Percentiles rank a stretch among this genome's conserved stretches.
Evolutionary conservation across 495 filamentous ascomycete species (phyloP).

Genomic region (Annulohypoxylon bovei): DNA sequence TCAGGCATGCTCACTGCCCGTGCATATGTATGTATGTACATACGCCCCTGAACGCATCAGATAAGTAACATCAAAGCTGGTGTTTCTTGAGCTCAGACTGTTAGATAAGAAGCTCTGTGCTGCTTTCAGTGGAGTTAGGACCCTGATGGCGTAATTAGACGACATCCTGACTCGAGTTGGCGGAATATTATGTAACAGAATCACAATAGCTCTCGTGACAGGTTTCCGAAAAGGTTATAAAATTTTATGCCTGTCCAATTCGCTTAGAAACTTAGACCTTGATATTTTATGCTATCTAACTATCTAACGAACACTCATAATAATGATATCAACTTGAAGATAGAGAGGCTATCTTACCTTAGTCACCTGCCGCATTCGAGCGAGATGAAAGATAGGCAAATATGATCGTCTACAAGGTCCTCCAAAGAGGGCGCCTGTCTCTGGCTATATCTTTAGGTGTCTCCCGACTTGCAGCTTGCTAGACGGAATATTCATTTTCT

Average conservation of each 20-base stretch:
- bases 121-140: conserved; percentile 22
- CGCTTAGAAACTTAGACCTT: background rate
- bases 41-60: conserved; percentile 7
- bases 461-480: conserved; percentile 11
- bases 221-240: conserved; percentile 38
- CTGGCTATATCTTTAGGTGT: conserved; percentile 29
- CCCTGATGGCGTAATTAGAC: conserved; percentile 41
- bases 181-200: conserved; percentile 40
- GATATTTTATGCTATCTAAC: conserved; percentile 17
- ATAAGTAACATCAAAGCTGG: conserved; percentile 12
- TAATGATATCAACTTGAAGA: conserved; percentile 11
- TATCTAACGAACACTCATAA: background rate
- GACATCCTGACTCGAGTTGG: conserved; percentile 38
- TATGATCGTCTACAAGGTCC: conserved; percentile 19
- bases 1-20: background rate
- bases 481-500: conserved; percentile 4
- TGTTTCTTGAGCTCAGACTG: conserved; percentile 8
- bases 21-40: conserved; percentile 22
- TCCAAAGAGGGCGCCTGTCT: background rate
- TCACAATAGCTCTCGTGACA: conserved; percentile 30
- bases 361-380: conserved; percentile 39
- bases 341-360: conserved; percentile 12
- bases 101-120: conserved; percentile 10
- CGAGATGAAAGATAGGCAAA: conserved; percentile 36
- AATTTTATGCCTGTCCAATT: conserved; percentile 13